These are phyloP conservation scores for Talaromyces wortmannii DNA, from an alignment of 495 filamentous ascomycete genomes.

Conservation along the genomic window DNA sequence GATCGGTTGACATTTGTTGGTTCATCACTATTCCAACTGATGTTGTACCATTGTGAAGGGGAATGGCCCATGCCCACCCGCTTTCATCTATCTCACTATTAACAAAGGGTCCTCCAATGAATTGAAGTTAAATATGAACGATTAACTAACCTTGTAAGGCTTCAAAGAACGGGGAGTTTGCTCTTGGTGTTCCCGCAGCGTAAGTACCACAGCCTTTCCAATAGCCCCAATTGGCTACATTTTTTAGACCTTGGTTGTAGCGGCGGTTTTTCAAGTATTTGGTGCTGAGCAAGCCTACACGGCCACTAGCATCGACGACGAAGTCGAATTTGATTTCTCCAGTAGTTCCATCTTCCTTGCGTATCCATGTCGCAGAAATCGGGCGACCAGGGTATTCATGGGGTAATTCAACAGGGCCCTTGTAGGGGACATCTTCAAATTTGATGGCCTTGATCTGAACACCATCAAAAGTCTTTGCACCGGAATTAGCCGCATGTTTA, in stretches of 20 bases:
- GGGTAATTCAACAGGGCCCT: not conserved
- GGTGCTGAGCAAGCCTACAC: constrained; percentile 23
- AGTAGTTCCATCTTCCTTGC: constrained; percentile 29
- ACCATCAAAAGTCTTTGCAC: constrained; percentile 37
- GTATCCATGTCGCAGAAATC: constrained; percentile 32
- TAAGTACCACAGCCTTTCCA: constrained; percentile 17
- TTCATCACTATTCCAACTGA: constrained; percentile 30
- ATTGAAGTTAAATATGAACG: not conserved
- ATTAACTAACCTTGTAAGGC: constrained; percentile 16
- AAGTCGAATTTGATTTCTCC: constrained; percentile 30
- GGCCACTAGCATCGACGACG: constrained; percentile 30
- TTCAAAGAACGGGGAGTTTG: constrained; percentile 28
- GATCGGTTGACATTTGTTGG: constrained; percentile 17
- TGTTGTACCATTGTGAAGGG: constrained; percentile 22
- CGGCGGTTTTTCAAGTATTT: constrained; percentile 32
- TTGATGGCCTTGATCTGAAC: constrained; percentile 31
- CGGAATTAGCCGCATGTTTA: constrained; percentile 31
- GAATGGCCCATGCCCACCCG: constrained; percentile 32
- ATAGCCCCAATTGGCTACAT: constrained; percentile 34
- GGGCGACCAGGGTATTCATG: constrained; percentile 22
- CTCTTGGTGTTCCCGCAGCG: constrained; percentile 12
- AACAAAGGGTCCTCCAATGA: not conserved
- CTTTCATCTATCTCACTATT: constrained; percentile 7
- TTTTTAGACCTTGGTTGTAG: constrained; percentile 28
- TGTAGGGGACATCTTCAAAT: constrained; percentile 12